These are phyloP conservation scores for Globisporangium uncinulatum DNA, from an alignment of 352 stramenopile species.

Conservation along the genomic window DNA sequence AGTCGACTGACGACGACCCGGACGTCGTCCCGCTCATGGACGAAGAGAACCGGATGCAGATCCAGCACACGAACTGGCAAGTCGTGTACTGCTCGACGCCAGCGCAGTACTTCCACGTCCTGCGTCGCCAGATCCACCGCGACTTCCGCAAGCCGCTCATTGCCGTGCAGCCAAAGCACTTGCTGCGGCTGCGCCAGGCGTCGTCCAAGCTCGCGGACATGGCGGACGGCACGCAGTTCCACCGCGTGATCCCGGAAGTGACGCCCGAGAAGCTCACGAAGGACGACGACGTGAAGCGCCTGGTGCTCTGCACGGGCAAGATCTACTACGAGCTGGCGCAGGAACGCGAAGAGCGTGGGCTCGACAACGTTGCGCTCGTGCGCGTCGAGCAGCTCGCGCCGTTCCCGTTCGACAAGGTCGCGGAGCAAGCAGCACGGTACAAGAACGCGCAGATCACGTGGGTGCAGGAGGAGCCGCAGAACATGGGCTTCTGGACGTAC, in stretches of 20 bases:
- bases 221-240: conserved; percentile 43
- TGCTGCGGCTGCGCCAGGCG: conserved; percentile 78
- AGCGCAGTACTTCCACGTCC: conserved; percentile 96
- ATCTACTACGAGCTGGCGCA: conserved; percentile 80
- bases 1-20: conserved; percentile 72
- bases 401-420: conserved; percentile 97
- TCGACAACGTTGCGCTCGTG: conserved; percentile 60
- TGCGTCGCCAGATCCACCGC: conserved; percentile 80
- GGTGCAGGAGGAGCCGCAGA: conserved; percentile 98
- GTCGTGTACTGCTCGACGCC: conserved; percentile 82
- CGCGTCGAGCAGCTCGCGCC: conserved; percentile 89
- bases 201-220: conserved; percentile 73
- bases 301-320: conserved; percentile 81
- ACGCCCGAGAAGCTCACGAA: conserved; percentile 64
- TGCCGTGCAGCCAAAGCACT: conserved; percentile 77
- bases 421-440: conserved; percentile 87
- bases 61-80: conserved; percentile 65
- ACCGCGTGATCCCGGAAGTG: conserved; percentile 68
- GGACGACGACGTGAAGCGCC: conserved; percentile 52
- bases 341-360: conserved; percentile 56
- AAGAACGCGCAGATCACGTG: conserved; percentile 95
- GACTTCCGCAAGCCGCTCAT: conserved; percentile 79
- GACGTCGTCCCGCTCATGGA: conserved; percentile 77
- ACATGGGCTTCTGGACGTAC: conserved; percentile 97
- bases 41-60: conserved; percentile 31